Percentiles rank a stretch among this genome's conserved stretches.
phyloP scores from a whole-genome alignment of 208 protist genomes.

The Entamoeba nuttalli region DNA sequence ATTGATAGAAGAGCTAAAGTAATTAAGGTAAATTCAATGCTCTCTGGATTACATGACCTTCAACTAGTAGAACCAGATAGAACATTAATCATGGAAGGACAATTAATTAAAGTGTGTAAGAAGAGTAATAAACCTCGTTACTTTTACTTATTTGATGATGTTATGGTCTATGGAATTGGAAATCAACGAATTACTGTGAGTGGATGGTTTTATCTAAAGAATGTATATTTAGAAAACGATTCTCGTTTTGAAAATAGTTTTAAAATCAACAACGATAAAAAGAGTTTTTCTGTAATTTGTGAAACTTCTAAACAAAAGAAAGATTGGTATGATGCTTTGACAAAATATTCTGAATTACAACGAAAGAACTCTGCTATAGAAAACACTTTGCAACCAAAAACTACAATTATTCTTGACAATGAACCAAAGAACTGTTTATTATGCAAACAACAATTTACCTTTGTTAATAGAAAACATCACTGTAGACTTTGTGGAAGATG shows the following conservation, averaged over 20 bases:
- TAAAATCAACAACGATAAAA: not conserved
- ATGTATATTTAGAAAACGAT: not conserved
- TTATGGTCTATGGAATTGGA: not conserved
- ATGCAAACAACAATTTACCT: not conserved
- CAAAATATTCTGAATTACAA: not conserved
- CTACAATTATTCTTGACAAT: not conserved
- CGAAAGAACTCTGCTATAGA: not conserved
- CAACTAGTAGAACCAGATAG: not conserved
- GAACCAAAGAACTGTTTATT: not conserved
- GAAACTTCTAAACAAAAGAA: not conserved
- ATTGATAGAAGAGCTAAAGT: not conserved
- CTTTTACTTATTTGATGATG: slow-evolving; percentile 1
- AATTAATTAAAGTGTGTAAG: not conserved
- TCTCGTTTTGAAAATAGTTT: not conserved
- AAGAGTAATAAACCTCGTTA: not conserved
- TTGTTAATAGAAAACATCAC: not conserved
- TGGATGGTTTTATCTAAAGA: not conserved
- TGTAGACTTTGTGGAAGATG: not conserved
- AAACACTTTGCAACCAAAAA: not conserved
- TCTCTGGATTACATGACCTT: not conserved
- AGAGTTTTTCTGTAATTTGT: not conserved
- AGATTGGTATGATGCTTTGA: not conserved
- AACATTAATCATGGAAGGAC: not conserved
- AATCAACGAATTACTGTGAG: not conserved
- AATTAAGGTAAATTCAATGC: not conserved